Evolutionary conservation across 2,329 filamentous ascomycete genomes (phyloP).

Genomic region (Trichoderma sp.): DNA sequence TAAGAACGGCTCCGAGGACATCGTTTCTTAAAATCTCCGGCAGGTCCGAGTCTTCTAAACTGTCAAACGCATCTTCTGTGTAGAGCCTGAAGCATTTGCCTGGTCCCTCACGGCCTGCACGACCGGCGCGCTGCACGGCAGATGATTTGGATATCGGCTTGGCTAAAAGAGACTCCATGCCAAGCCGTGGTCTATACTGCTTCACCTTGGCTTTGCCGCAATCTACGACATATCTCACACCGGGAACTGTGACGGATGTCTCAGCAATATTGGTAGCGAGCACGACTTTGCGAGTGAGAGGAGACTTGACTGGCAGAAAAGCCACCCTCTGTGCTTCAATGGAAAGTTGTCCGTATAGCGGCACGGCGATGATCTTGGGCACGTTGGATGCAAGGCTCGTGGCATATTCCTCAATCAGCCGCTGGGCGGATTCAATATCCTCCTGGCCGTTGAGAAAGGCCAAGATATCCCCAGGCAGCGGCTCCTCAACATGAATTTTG

Average conservation of each 20-base stretch:
- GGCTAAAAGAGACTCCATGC: constrained; percentile 85
- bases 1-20: constrained; percentile 80
- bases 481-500: constrained; percentile 82
- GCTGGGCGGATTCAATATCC: constrained; percentile 80
- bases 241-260: constrained; percentile 93
- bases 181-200: constrained; percentile 80
- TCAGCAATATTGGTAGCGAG: constrained; percentile 98
- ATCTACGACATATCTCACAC: constrained; percentile 88
- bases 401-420: constrained; percentile 78
- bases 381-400: constrained; percentile 70
- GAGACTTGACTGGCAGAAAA: constrained; percentile 71
- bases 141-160: constrained; percentile 93
- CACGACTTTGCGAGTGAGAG: constrained; percentile 83
- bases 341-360: constrained; percentile 87
- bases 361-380: constrained; percentile 71
- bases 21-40: constrained; percentile 93
- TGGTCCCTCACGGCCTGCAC: constrained; percentile 87
- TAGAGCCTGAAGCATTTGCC: constrained; percentile 91
- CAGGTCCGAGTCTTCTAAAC: constrained; percentile 70
- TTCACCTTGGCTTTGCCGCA: constrained; percentile 94
- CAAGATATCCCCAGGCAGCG: constrained; percentile 89
- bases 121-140: constrained; percentile 85
- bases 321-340: constrained; percentile 84
- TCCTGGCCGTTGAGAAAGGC: constrained; percentile 93
- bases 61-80: constrained; percentile 73